phyloP scores from a whole-genome alignment of 345 rosid genomes.

The Citrus australasica region DNA sequence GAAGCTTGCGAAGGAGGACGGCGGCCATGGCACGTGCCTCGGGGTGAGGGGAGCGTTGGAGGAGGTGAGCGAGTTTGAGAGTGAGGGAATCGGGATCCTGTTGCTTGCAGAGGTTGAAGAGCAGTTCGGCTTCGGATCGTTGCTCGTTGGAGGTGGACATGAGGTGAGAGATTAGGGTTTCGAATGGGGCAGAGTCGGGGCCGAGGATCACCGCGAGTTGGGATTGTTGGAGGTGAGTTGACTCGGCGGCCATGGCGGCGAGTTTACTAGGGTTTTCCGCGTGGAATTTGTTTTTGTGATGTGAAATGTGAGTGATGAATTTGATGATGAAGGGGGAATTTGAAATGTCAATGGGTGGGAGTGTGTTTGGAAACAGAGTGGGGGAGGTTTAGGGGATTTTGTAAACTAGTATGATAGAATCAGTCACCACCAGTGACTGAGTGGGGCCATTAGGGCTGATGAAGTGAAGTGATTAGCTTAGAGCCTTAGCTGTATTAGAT shows the following conservation, averaged over 20 bases:
- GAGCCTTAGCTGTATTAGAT: no score
- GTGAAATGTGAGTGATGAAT: background rate
- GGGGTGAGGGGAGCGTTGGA: constrained; percentile 64
- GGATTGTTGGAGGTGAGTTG: constrained; percentile 71
- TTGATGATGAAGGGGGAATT: no score
- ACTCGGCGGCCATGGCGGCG: constrained; percentile 66
- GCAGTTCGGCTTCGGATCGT: constrained; percentile 81
- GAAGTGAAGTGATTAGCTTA: background rate
- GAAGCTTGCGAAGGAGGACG: constrained; percentile 87
- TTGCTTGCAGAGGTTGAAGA: constrained; percentile 88
- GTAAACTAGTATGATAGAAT: background rate
- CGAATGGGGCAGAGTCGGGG: constrained; percentile 78
- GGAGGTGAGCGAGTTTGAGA: constrained; percentile 79
- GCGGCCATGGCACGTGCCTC: constrained; percentile 96
- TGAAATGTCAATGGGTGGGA: background rate
- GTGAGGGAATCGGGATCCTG: constrained; percentile 80
- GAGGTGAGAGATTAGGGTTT: constrained; percentile 76
- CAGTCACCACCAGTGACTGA: background rate
- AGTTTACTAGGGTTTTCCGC: constrained; percentile 10
- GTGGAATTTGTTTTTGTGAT: background rate
- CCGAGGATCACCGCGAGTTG: constrained; percentile 84
- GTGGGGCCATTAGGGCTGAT: background rate
- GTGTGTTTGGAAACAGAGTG: background rate
- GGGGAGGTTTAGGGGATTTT: background rate
- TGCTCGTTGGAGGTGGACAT: constrained; percentile 95